These are phyloP conservation scores for Morella rubra DNA, from an alignment of 306 rosid species.

Conservation along the genomic window DNA sequence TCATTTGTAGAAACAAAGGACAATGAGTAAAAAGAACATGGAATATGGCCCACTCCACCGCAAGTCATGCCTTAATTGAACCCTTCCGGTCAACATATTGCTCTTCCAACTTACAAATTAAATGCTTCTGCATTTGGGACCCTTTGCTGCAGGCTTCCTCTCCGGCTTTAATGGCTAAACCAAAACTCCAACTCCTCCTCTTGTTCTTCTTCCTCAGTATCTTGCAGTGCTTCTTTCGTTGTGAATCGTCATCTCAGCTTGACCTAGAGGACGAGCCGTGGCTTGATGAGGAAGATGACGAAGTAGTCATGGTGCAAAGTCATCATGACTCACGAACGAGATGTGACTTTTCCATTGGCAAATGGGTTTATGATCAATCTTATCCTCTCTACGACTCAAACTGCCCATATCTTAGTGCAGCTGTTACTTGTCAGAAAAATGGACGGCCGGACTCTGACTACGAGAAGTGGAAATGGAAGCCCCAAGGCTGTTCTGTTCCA, in stretches of 20 bases:
- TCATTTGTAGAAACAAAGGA: conserved; percentile 6
- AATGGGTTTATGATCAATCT: conserved; percentile 82
- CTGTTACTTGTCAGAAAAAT: conserved; percentile 85
- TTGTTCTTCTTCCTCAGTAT: conserved; percentile 36
- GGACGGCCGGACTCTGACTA: conserved; percentile 96
- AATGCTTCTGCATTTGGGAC: conserved; percentile 30
- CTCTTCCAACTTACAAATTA: conserved; percentile 33
- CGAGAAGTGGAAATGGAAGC: conserved; percentile 97
- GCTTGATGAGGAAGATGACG: conserved; percentile 54
- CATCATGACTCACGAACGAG: conserved; percentile 37
- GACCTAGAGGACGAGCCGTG: conserved; percentile 45
- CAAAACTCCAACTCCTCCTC: conserved; percentile 30
- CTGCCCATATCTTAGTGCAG: conserved; percentile 82
- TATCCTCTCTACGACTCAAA: conserved; percentile 82
- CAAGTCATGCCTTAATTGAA: conserved; percentile 65
- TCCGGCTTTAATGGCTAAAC: conserved; percentile 53
- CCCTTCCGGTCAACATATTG: conserved; percentile 26
- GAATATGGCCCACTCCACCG: conserved; percentile 55
- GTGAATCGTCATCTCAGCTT: conserved; percentile 44
- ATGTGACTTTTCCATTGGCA: conserved; percentile 76
- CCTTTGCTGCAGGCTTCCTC: conserved; percentile 30
- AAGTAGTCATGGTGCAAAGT: conserved; percentile 63
- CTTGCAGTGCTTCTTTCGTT: conserved; percentile 38
- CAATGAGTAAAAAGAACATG: conserved; percentile 36
- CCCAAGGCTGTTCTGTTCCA: conserved; percentile 66